Evolutionary conservation across 805 yeast genomes (phyloP).

Genomic region (Nakazawaea pomicola): DNA sequence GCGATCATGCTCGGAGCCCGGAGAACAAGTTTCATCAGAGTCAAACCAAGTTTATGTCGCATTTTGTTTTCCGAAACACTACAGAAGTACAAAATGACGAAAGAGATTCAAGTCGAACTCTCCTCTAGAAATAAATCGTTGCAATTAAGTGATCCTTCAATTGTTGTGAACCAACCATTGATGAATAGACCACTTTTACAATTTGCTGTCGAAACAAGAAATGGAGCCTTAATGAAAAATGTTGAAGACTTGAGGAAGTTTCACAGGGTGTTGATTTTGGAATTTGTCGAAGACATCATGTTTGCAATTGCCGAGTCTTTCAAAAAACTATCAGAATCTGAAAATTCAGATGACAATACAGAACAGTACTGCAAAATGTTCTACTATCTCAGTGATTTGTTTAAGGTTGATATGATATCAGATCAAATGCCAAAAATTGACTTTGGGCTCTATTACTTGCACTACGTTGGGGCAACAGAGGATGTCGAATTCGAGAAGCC

Average conservation of each 20-base stretch:
- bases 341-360: not conserved
- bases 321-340: not conserved
- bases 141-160: no score
- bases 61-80: no score
- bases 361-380: conserved; percentile 2
- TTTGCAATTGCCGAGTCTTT: not conserved
- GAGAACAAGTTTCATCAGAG: no score
- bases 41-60: no score
- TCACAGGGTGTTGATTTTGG: not conserved
- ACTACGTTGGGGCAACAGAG: not conserved
- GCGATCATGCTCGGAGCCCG: no score
- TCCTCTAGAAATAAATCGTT: no score
- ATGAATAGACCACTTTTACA: not conserved
- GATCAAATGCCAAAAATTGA: not conserved
- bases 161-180: no score
- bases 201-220: not conserved
- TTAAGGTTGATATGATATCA: not conserved
- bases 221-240: not conserved
- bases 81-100: no score
- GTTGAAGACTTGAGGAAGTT: not conserved
- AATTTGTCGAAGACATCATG: not conserved
- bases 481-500: not conserved
- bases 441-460: not conserved
- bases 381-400: not conserved
- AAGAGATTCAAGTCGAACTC: no score